Base-by-base conservation (phyloP, 164 flowering plant genomes). In the Echeveria elegans region DNA sequence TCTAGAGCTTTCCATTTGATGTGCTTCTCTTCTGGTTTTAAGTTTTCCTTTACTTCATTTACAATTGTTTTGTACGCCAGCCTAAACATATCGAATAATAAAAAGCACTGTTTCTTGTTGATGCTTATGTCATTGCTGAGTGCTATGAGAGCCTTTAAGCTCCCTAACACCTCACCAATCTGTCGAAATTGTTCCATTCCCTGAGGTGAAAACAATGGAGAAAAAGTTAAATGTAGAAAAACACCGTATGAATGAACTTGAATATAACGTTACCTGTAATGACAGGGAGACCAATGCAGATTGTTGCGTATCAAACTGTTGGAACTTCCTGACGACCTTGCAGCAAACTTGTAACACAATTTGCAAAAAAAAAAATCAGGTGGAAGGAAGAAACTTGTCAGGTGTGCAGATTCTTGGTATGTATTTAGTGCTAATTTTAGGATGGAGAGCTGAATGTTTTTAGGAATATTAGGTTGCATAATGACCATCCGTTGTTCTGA, bases 1-100 rank as follows among this genome's bases (percentile, higher is more conserved):
- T 90, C 94, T 19, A 90, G 85, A n/a, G 78, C 79, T 72, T 77
- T 90, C 98, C 98, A 93, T 77, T 93, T 90, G 0, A 78, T 82
- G 69, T 77, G 75, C 77, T 79, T 86, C 72, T 88, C 97, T 67
- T 85, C 88, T 11, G 84, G 71, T 68, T 73, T 86, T 69, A 93
- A 79, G 65, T 85, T 85, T 48, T 74, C 75, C 62, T 67, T 81
- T 40, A 88, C 85, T 69, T 80, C 87, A 52, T 84, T 85, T 2
- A 89, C 83, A 2, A 90, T 76, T 1, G 81, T 73, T 60, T 82
- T 76, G 72, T 82, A 90, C 0, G 90, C 89, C 29, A 72, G 68
- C 30, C 61, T 70, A 68, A 86, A 80, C 37, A 85, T 77, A 6
- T 88, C 90, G 16, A 80, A 76, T 62, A 93, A 74, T 74, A 92